phyloP scores from a whole-genome alignment of 345 rosid species.

The Ricinus communis region DNA sequence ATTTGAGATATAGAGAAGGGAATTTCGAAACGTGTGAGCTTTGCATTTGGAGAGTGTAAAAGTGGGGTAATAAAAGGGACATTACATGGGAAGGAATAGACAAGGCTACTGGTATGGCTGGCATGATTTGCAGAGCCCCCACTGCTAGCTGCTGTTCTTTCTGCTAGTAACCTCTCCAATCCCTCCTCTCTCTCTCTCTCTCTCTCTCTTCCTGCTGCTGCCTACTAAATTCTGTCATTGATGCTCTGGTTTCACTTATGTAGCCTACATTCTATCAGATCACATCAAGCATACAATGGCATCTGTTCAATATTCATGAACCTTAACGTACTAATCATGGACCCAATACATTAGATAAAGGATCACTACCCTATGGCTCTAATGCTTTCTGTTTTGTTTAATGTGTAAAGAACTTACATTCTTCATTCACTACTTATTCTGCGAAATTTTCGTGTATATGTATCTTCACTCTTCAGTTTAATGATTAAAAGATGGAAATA shows the following conservation, averaged over 20 bases:
- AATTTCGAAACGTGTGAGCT: not conserved
- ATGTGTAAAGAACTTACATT: too few relatives aligned
- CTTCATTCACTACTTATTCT: too few relatives aligned
- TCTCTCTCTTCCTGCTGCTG: not conserved
- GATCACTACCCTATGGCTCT: too few relatives aligned
- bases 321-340: not conserved
- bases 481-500: too few relatives aligned
- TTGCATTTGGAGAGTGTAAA: not conserved
- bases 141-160: conserved; percentile 14
- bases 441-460: too few relatives aligned
- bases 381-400: too few relatives aligned
- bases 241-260: not conserved
- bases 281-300: not conserved
- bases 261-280: conserved; percentile 1
- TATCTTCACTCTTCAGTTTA: too few relatives aligned
- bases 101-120: conserved; percentile 18
- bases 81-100: conserved; percentile 33
- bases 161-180: not conserved
- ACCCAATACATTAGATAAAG: too few relatives aligned
- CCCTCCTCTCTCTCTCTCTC: not conserved
- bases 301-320: not conserved
- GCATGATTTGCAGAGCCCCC: conserved; percentile 8
- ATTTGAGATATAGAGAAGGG: not conserved
- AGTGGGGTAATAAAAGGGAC: conserved; percentile 33
- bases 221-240: conserved; percentile 4